Evolutionary conservation across 768 basidiomycete genomes (phyloP).

Genomic region (Phylloporus scabripes): DNA sequence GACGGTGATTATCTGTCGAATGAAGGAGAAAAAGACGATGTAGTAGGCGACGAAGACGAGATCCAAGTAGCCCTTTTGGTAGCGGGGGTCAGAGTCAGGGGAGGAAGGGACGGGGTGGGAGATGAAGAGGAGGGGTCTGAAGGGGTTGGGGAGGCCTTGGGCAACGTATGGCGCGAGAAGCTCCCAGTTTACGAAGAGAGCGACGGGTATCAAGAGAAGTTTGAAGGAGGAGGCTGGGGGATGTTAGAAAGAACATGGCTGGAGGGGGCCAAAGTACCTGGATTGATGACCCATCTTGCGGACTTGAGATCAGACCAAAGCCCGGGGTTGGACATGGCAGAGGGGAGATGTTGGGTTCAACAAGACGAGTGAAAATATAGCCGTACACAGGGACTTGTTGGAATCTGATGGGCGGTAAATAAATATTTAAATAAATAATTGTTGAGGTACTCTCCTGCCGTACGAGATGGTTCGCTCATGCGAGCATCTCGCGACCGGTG

Average conservation of each 20-base stretch:
- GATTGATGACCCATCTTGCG: constrained; percentile 68
- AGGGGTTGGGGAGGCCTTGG: constrained; percentile 59
- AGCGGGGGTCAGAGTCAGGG: constrained; percentile 50
- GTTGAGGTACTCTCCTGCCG: too few relatives aligned
- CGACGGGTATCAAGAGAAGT: constrained; percentile 53
- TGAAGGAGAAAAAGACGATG: constrained; percentile 83
- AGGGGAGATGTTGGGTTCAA: too few relatives aligned
- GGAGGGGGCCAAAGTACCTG: constrained; percentile 36
- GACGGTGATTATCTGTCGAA: constrained; percentile 70
- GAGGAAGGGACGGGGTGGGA: constrained; percentile 56
- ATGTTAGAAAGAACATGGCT: not conserved
- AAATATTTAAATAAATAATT: not conserved
- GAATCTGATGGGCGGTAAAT: not conserved
- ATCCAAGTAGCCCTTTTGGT: constrained; percentile 71
- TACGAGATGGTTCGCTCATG: too few relatives aligned
- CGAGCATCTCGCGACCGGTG: too few relatives aligned
- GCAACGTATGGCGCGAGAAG: constrained; percentile 44
- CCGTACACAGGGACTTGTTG: too few relatives aligned
- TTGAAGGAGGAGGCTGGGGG: constrained; percentile 57
- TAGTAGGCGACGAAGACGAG: constrained; percentile 76
- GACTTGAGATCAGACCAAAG: constrained; percentile 50
- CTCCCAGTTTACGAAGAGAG: constrained; percentile 65
- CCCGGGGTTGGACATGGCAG: constrained; percentile 7
- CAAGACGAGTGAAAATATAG: too few relatives aligned
- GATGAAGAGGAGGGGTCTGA: constrained; percentile 64